A percentile compares a stretch with the other conserved stretches of the same genome.
Evolutionary conservation across 331 rosid genomes (phyloP).

Genomic region (Saraca asoca): DNA sequence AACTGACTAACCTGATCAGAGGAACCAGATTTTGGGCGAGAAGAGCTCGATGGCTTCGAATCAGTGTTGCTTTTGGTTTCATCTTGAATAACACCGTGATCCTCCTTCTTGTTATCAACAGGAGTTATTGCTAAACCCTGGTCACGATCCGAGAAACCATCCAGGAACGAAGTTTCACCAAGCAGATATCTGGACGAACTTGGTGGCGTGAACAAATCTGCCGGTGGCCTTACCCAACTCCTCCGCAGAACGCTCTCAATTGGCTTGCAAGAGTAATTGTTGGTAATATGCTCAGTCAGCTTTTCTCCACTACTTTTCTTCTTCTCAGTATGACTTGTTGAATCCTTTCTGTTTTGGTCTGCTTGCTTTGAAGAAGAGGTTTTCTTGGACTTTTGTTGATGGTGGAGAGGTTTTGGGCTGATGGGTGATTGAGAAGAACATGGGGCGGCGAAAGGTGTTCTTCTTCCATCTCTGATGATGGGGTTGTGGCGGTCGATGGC

Average conservation of each 20-base stretch:
- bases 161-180: conserved; percentile 44
- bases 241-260: conserved; percentile 47
- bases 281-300: conserved; percentile 39
- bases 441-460: conserved; percentile 51
- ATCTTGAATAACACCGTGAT: conserved; percentile 28
- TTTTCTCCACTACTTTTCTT: conserved; percentile 41
- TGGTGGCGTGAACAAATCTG: conserved; percentile 56
- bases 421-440: conserved; percentile 70
- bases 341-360: conserved; percentile 37
- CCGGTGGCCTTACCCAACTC: conserved; percentile 51
- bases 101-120: conserved; percentile 34
- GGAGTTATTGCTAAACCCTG: conserved; percentile 39
- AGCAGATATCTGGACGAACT: conserved; percentile 78
- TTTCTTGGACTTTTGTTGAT: conserved; percentile 41
- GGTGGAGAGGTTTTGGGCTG: conserved; percentile 57
- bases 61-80: conserved; percentile 32
- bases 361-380: conserved; percentile 43
- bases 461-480: conserved; percentile 64
- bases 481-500: conserved; percentile 96
- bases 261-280: conserved; percentile 52
- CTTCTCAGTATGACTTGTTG: conserved; percentile 38
- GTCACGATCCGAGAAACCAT: conserved; percentile 49
- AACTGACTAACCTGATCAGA: conserved; percentile 61
- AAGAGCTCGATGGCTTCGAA: conserved; percentile 42
- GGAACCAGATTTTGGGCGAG: conserved; percentile 47